Evolutionary conservation across 768 basidiomycete genomes (phyloP), one percentile per base, ranked within the genome.

Genomic region (Kwoniella shandongensis): DNA sequence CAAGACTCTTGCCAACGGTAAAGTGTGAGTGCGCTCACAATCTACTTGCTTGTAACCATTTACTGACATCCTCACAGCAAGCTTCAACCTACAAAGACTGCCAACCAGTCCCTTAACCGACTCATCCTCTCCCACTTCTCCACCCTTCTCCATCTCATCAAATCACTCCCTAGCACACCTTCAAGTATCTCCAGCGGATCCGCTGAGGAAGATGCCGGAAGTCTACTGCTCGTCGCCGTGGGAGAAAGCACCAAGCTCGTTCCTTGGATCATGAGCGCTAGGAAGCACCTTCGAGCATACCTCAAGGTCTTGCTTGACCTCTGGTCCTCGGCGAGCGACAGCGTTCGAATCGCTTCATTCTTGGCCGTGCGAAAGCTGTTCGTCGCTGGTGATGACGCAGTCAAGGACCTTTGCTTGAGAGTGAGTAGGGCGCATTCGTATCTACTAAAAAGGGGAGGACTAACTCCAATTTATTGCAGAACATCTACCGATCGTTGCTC

Each of bases 71-170:
- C 41, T 45, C 55, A n/a, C 61, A 94, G 68, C 22, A 97, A 96
- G 80, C 79, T 89, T 11, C 88, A 89, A 6, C 82, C 86, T 3
- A 88, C 91, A 67, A 88, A 86, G 1, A 79, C 80, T 41, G 91
- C 93, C 74, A 86, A 88, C 75, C 87, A 88, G 73, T 81, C 87
- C 0, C 81, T 96, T 5, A 90, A 91, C 70, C 91, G 91, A 66
- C 80, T 94, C 41, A 84, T 93, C 55, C 79, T 91, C 17, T 90
- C 91, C 2, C 91, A 89, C 78, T 92, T 97, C 74, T 84, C 87
- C 77, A 96, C 93, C 69, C 78, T 89, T 55, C 81, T 91, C 18
- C 85, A 88, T 63, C 76, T 97, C 40, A 80, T 93, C 54, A 82
- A 84, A 2, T 87, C 93, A 57, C 80, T 92, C 1, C 78, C 54